Evolutionary conservation across 805 yeast species (phyloP).

Genomic region (Metschnikowia kunwiensis): DNA sequence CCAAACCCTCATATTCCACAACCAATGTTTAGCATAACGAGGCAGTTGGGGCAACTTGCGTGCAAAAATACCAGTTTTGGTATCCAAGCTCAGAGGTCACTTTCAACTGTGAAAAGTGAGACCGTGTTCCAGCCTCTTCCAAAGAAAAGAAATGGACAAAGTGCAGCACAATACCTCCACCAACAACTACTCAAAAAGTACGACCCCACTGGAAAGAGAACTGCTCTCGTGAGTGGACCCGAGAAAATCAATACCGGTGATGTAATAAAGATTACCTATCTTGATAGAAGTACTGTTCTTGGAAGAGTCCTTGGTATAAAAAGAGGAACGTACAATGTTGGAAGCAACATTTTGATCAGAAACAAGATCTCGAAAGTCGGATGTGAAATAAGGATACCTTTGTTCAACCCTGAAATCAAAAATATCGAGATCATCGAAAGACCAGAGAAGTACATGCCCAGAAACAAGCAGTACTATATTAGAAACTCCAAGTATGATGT

Average conservation of each 20-base stretch:
- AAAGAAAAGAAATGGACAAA: slow-evolving; percentile 44
- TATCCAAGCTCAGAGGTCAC: slow-evolving; percentile 1
- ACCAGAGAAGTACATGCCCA: slow-evolving; percentile 64
- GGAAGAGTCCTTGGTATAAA: slow-evolving; percentile 81
- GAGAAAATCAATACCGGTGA: slow-evolving; percentile 75
- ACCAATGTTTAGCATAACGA: background rate
- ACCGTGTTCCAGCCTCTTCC: slow-evolving; percentile 52
- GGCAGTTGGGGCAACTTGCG: background rate
- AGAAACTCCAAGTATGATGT: slow-evolving; percentile 70
- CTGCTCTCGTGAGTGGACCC: slow-evolving; percentile 47
- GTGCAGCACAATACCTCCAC: slow-evolving; percentile 44
- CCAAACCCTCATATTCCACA: too few relatives aligned
- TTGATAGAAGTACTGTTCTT: slow-evolving; percentile 61
- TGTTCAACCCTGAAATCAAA: slow-evolving; percentile 75
- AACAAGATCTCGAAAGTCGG: slow-evolving; percentile 81
- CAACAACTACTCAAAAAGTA: slow-evolving; percentile 52
- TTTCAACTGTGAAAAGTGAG: slow-evolving; percentile 9
- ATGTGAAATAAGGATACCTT: slow-evolving; percentile 76
- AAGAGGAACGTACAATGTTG: slow-evolving; percentile 56
- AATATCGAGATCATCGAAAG: slow-evolving; percentile 75
- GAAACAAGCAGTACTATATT: slow-evolving; percentile 88
- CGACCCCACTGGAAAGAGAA: slow-evolving; percentile 72
- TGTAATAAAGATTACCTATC: slow-evolving; percentile 69
- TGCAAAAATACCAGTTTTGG: background rate
- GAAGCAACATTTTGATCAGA: slow-evolving; percentile 76